Evolutionary conservation across 108 stramenopile species (phyloP), one percentile per base, ranked within the genome.

Genomic region (Fragilaria crotonensis): DNA sequence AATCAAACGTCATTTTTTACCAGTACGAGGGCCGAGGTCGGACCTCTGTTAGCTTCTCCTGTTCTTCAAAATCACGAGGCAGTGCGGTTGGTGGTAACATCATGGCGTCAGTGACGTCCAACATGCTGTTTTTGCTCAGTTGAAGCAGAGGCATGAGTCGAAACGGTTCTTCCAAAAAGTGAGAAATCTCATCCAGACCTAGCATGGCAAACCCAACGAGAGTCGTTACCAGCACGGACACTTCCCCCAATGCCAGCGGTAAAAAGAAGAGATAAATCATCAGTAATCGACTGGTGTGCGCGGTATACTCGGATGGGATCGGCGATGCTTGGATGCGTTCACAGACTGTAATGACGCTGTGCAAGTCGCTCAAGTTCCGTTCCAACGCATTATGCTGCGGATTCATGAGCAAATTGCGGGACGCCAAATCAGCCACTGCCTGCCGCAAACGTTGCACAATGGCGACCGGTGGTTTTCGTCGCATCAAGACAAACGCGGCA

Each of bases 111-210:
- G 75, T 73, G n/a, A 68, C 70, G 21, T 60, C 81, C 14, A 60
- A 18, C 71, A 76, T 73, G 45, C 45, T 53, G 1, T 50, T 45
- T 48, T 78, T 75, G 1, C 62, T 57, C 48, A 81, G 41, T 32
- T 82, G 77, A 51, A 67, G 73, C 57, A 77, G 57, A 0, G 80
- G 73, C 30, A 67, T 73, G 14, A 78, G 30, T 18, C 63, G 25
- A 47, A 83, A 79, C 0, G 81, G 81, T 31, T 79, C 71, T 25
- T 83, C 81, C 2, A 69, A 65, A 14, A 76, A 46, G 33, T 75
- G 65, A 51, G 57, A 53, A 7, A 76, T 69, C 48, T 79, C 77
- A 69, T 79, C 77, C 45, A 76, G 41, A 2, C 81, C 77, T 31
- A 83, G 48, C 75, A 79, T 77, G 11, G 77, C 71, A 51, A 64